Evolutionary conservation across 352 stramenopile species (phyloP).

Genomic region (Phytophthora macrochlamydospora): DNA sequence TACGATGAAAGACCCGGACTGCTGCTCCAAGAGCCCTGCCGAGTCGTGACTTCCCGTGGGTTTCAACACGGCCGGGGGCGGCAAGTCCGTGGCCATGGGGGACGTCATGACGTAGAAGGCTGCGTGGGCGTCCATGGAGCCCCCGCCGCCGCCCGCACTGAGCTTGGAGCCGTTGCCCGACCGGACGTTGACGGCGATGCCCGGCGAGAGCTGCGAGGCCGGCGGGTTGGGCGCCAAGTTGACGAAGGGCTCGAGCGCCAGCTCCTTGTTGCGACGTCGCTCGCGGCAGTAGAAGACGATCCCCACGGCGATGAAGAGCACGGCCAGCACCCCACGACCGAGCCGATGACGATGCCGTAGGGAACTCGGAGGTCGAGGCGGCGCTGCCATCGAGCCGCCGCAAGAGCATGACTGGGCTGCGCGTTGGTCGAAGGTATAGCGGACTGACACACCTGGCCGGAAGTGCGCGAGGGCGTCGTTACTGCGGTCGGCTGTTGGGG

Average conservation of each 20-base stretch:
- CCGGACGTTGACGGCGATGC: conserved; percentile 25
- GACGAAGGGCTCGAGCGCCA: conserved; percentile 39
- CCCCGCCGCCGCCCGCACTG: not conserved
- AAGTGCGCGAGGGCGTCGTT: too few relatives aligned
- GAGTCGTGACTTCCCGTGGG: conserved; percentile 13
- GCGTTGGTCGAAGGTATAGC: too few relatives aligned
- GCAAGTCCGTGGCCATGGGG: conserved; percentile 10
- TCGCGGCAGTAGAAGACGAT: conserved; percentile 31
- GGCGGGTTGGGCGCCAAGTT: conserved; percentile 32
- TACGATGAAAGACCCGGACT: conserved; percentile 9
- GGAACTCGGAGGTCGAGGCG: conserved; percentile 19
- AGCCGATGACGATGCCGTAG: conserved; percentile 36
- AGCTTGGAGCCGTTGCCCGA: conserved; percentile 11
- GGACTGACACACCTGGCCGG: too few relatives aligned
- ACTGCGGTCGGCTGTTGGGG: too few relatives aligned
- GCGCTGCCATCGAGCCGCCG: too few relatives aligned
- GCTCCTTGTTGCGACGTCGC: conserved; percentile 29
- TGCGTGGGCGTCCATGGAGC: conserved; percentile 19
- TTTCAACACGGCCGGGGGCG: conserved; percentile 18
- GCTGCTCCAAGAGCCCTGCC: conserved; percentile 5
- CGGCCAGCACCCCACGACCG: conserved; percentile 30
- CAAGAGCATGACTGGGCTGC: too few relatives aligned
- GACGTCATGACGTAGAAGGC: conserved; percentile 45
- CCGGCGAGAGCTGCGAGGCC: conserved; percentile 27
- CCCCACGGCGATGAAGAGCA: conserved; percentile 30